phyloP scores from a whole-genome alignment of 441 rosid species.

The Erodium texanum region DNA sequence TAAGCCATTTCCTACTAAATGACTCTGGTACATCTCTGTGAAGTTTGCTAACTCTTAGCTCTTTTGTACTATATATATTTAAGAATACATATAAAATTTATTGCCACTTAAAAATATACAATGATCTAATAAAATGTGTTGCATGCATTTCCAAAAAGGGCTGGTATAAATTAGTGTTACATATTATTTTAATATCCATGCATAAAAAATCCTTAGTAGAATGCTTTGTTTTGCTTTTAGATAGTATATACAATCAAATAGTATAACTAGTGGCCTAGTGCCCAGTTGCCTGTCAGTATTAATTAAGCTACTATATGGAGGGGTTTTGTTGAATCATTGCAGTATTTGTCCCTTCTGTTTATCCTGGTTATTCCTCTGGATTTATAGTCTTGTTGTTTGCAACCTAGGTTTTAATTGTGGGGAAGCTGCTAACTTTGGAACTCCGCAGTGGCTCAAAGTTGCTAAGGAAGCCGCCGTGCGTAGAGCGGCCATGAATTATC shows the following conservation, averaged over 20 bases:
- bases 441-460: constrained; percentile 93
- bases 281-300: too few species aligned
- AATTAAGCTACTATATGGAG: too few species aligned
- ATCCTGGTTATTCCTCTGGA: background rate
- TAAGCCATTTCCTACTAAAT: background rate
- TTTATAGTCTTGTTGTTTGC: background rate
- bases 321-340: too few species aligned
- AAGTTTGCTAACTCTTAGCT: background rate
- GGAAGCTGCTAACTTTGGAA: constrained; percentile 99
- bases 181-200: too few species aligned
- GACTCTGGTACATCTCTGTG: background rate
- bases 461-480: constrained; percentile 99
- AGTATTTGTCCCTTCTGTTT: background rate
- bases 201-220: too few species aligned
- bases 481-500: constrained; percentile 99
- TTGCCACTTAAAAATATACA: too few species aligned
- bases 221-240: too few species aligned
- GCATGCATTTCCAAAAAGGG: constrained; percentile 4
- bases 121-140: background rate
- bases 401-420: constrained; percentile 91
- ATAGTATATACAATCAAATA: too few species aligned
- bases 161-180: background rate
- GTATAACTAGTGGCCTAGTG: too few species aligned
- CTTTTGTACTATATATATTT: background rate
- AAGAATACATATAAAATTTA: background rate